These are phyloP conservation scores for Neurospora hispaniola DNA, from an alignment of 495 filamentous ascomycete species.

Conservation along the genomic window DNA sequence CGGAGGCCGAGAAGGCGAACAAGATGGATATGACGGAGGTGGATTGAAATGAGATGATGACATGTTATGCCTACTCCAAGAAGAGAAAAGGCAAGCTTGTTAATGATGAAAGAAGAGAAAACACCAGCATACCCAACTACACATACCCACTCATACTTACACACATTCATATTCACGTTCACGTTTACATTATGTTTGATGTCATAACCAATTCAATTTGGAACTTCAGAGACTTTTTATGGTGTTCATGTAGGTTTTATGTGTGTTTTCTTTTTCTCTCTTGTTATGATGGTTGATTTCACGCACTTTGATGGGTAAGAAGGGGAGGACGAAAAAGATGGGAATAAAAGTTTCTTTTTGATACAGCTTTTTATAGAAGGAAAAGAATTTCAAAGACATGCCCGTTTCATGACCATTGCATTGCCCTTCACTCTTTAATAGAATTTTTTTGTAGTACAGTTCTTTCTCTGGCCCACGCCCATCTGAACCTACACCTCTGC, in stretches of 20 bases:
- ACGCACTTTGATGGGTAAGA: background rate
- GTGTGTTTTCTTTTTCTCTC: background rate
- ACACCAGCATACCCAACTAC: background rate
- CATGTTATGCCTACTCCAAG: background rate
- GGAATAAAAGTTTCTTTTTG: background rate
- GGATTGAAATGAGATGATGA: background rate
- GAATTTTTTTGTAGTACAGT: too few species aligned
- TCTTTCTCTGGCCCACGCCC: too few species aligned
- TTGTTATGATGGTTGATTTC: background rate
- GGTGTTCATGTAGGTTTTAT: background rate
- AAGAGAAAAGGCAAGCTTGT: background rate
- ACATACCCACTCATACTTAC: background rate
- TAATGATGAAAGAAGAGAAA: conserved; percentile 1
- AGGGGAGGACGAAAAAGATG: background rate
- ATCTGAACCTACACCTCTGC: too few species aligned
- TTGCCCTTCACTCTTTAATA: too few species aligned
- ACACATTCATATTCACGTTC: background rate
- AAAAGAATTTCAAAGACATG: background rate
- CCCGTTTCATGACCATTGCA: too few species aligned
- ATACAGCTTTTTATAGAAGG: background rate
- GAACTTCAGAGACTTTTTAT: background rate
- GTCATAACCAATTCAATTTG: background rate
- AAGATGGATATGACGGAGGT: background rate
- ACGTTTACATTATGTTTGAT: background rate
- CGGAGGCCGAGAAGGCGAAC: background rate